Evolutionary conservation across 2,329 filamentous ascomycete species (phyloP).

Genomic region (Penicillium sp.): DNA sequence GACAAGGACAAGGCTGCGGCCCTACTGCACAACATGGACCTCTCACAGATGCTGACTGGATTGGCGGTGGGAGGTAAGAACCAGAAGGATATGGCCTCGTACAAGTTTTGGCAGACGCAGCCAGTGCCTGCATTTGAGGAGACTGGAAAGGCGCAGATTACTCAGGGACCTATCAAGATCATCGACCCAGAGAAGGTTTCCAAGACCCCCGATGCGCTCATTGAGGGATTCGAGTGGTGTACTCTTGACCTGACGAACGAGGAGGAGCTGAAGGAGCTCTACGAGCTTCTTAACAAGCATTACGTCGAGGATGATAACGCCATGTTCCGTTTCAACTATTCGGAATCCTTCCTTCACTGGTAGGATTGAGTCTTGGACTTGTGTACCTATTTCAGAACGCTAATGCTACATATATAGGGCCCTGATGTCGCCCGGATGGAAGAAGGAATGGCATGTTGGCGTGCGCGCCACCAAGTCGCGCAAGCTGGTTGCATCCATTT

Average conservation of each 20-base stretch:
- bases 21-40: slow-evolving; percentile 49
- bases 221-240: slow-evolving; percentile 90
- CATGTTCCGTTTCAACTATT: slow-evolving; percentile 98
- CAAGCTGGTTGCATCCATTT: slow-evolving; percentile 93
- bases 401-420: slow-evolving; percentile 57
- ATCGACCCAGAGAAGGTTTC: slow-evolving; percentile 76
- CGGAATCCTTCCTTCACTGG: slow-evolving; percentile 83
- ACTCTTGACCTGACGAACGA: slow-evolving; percentile 80
- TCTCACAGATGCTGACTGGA: slow-evolving; percentile 50
- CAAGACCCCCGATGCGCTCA: slow-evolving; percentile 69
- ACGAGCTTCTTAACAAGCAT: slow-evolving; percentile 84
- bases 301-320: slow-evolving; percentile 97
- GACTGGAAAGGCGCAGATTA: slow-evolving; percentile 46
- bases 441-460: slow-evolving; percentile 89
- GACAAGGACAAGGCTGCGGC: slow-evolving; percentile 58
- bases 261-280: slow-evolving; percentile 79
- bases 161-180: slow-evolving; percentile 80
- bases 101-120: slow-evolving; percentile 99
- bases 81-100: slow-evolving; percentile 90
- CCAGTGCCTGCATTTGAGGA: slow-evolving; percentile 78
- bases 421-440: slow-evolving; percentile 91
- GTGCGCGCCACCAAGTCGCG: slow-evolving; percentile 78
- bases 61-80: slow-evolving; percentile 77
- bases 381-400: neutral
- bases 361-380: slow-evolving; percentile 36